These are phyloP conservation scores for Brassica juncea DNA, from an alignment of 345 rosid genomes.

Conservation along the genomic window DNA sequence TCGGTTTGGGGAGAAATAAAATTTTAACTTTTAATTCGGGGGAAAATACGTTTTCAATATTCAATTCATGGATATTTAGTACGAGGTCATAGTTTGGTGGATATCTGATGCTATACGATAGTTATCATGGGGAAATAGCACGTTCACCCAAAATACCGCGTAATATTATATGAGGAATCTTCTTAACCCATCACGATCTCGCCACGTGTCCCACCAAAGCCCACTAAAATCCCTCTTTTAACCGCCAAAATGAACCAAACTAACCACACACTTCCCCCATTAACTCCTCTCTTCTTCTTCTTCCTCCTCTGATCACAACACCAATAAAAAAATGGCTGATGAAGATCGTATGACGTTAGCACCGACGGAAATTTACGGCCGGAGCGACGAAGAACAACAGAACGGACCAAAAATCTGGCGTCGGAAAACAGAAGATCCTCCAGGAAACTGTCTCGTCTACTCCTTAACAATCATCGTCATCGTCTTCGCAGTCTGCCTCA, in stretches of 20 bases:
- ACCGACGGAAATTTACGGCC: constrained; percentile 28
- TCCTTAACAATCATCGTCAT: constrained; percentile 43
- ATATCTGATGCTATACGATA: too few species aligned
- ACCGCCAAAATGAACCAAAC: constrained; percentile 38
- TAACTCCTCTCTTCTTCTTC: constrained; percentile 16
- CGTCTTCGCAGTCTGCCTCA: constrained; percentile 35
- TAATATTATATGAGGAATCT: neutral
- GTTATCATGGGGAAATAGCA: too few species aligned
- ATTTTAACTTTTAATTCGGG: too few species aligned
- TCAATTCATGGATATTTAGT: too few species aligned
- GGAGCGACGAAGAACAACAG: constrained; percentile 46
- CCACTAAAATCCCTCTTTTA: neutral
- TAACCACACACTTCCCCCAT: neutral
- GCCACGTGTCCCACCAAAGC: constrained; percentile 27
- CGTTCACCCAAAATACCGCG: too few species aligned
- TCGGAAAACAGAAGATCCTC: constrained; percentile 6
- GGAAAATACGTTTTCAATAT: too few species aligned
- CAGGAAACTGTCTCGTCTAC: constrained; percentile 54
- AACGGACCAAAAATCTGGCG: constrained; percentile 13
- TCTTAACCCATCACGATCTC: neutral
- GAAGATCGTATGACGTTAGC: constrained; percentile 40
- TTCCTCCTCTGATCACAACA: constrained; percentile 1
- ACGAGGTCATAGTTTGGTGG: too few species aligned
- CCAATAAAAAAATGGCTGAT: constrained; percentile 24
- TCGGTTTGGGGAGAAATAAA: too few species aligned